Conservation (phyloP, 495 filamentous ascomycete genomes). For the Talaromyces nanjingensis region DNA sequence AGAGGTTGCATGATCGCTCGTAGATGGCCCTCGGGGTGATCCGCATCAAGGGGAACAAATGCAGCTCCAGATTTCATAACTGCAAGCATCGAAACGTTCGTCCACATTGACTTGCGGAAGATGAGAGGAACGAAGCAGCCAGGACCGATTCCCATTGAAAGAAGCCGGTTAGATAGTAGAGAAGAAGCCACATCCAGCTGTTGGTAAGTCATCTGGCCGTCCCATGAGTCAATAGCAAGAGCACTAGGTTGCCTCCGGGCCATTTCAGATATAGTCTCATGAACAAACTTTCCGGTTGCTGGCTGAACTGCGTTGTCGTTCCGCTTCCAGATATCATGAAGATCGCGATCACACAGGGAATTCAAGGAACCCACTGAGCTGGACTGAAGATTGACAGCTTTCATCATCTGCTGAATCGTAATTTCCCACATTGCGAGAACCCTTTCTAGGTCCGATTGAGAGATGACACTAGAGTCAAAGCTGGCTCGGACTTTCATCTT, state of each 20-base stretch:
- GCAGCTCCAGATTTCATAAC: conserved; percentile 40
- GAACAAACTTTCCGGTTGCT: conserved; percentile 5
- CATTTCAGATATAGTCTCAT: conserved; percentile 10
- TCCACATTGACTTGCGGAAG: conserved; percentile 18
- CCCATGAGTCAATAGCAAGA: conserved; percentile 28
- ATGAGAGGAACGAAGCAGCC: not conserved
- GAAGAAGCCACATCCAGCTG: conserved; percentile 27
- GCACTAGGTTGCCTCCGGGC: conserved; percentile 13
- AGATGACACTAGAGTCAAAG: conserved; percentile 2
- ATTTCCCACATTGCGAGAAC: too few species aligned
- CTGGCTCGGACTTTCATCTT: not conserved
- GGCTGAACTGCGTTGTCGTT: conserved; percentile 1
- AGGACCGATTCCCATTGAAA: conserved; percentile 35
- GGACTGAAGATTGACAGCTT: too few species aligned
- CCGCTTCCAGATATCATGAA: conserved; percentile 13
- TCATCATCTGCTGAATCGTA: too few species aligned
- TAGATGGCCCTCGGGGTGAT: conserved; percentile 20
- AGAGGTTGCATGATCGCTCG: conserved; percentile 7
- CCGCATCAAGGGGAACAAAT: conserved; percentile 37
- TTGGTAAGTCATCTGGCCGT: conserved; percentile 28
- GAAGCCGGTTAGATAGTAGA: conserved; percentile 29
- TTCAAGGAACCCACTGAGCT: too few species aligned
- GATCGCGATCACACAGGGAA: not conserved
- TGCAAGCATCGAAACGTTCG: conserved; percentile 38
- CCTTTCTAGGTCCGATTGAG: not conserved